These are phyloP conservation scores for Nitzschia sp. DNA, from an alignment of 108 stramenopile species.

Conservation along the genomic window DNA sequence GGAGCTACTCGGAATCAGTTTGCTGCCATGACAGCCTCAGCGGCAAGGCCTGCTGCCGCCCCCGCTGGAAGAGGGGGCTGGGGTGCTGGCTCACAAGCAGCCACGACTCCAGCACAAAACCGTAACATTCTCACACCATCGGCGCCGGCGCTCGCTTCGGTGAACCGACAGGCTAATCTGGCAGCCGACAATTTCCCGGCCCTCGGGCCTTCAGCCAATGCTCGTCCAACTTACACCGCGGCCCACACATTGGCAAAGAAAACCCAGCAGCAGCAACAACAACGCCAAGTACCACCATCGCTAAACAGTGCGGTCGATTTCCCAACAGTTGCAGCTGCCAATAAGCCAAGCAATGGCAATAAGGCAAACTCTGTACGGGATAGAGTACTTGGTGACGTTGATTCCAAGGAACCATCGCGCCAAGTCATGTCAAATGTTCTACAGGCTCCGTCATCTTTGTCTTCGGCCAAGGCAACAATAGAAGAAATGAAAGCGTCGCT, in stretches of 20 bases:
- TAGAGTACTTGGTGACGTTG: constrained; percentile 6
- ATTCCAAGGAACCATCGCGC: constrained; percentile 39
- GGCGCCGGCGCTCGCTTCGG: constrained; percentile 1
- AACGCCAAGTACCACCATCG: constrained; percentile 25
- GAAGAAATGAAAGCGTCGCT: constrained; percentile 73
- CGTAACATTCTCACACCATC: constrained; percentile 3
- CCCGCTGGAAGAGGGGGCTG: too few relatives aligned
- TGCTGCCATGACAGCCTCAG: constrained; percentile 32
- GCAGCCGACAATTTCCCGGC: constrained; percentile 61
- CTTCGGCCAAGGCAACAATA: constrained; percentile 47
- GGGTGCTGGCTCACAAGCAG: not conserved
- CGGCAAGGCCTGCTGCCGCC: not conserved
- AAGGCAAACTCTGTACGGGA: constrained; percentile 30
- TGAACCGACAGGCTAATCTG: constrained; percentile 32
- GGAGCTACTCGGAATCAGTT: constrained; percentile 26
- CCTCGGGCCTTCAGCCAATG: constrained; percentile 26
- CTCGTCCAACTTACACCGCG: constrained; percentile 31
- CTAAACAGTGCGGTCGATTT: constrained; percentile 42
- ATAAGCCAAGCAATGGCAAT: constrained; percentile 20
- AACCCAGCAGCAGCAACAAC: constrained; percentile 7
- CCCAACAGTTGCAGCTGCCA: constrained; percentile 41
- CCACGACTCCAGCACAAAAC: not conserved
- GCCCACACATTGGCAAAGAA: constrained; percentile 33
- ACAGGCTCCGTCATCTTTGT: constrained; percentile 41
- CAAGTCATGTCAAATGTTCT: constrained; percentile 47